These are phyloP conservation scores for Calonectria pseudoreteaudii DNA, from an alignment of 2,329 filamentous ascomycete genomes.

Conservation along the genomic window DNA sequence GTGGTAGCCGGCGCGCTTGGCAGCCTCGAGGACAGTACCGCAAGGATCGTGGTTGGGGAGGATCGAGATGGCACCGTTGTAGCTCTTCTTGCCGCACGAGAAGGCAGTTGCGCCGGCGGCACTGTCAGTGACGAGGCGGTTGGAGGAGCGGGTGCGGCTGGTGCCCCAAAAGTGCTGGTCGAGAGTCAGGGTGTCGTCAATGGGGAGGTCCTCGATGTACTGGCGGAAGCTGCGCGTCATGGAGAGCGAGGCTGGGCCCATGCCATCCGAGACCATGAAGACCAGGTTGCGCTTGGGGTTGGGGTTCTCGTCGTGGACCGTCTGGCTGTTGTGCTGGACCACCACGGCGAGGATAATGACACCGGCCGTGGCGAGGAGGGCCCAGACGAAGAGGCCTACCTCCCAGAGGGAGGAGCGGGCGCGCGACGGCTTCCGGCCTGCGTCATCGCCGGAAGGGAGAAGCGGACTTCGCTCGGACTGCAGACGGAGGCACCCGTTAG, in stretches of 20 bases:
- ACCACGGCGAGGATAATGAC: slow-evolving; percentile 85
- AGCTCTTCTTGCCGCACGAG: slow-evolving; percentile 91
- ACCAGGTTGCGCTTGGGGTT: slow-evolving; percentile 88
- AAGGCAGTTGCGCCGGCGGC: slow-evolving; percentile 98
- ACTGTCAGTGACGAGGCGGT: slow-evolving; percentile 90
- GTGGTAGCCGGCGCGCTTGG: slow-evolving; percentile 89
- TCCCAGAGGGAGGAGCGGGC: slow-evolving; percentile 69
- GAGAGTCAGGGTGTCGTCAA: slow-evolving; percentile 80
- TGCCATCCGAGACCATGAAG: slow-evolving; percentile 99
- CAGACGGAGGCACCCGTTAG: slow-evolving; percentile 42
- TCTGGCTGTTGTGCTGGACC: slow-evolving; percentile 76
- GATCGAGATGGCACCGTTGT: slow-evolving; percentile 95
- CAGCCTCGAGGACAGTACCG: slow-evolving; percentile 92
- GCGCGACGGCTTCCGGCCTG: slow-evolving; percentile 43
- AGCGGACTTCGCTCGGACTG: slow-evolving; percentile 58
- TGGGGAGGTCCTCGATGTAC: slow-evolving; percentile 77
- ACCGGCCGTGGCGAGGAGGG: slow-evolving; percentile 80
- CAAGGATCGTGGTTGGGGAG: slow-evolving; percentile 88
- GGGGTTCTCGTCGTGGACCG: slow-evolving; percentile 50
- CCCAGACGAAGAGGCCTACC: slow-evolving; percentile 83
- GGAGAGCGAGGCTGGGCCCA: slow-evolving; percentile 92
- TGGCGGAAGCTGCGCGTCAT: slow-evolving; percentile 91
- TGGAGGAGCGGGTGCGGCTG: slow-evolving; percentile 86
- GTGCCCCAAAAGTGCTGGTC: slow-evolving; percentile 93
- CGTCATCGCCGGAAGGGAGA: slow-evolving; percentile 49